Percentiles rank a stretch among this genome's conserved stretches.
Evolutionary conservation across 2,329 filamentous ascomycete genomes (phyloP).

Genomic region (Arthrinium phaeospermum): DNA sequence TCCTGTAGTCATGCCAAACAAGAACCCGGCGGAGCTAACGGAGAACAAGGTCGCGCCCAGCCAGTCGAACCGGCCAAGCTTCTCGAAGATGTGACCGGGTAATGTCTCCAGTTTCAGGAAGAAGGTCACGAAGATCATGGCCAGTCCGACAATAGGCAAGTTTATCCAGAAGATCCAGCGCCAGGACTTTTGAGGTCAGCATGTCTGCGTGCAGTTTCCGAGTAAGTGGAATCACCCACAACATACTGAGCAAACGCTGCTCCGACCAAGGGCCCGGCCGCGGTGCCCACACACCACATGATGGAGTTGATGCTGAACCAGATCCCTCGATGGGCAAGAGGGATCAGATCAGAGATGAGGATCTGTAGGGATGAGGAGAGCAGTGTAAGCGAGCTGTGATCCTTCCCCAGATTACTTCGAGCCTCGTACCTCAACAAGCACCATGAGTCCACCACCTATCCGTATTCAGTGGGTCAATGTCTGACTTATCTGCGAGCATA

Average conservation of each 20-base stretch:
- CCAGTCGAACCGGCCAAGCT: slow-evolving; percentile 66
- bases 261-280: slow-evolving; percentile 57
- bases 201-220: slow-evolving; percentile 10
- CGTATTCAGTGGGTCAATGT: not conserved
- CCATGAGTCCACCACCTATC: slow-evolving; percentile 49
- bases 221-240: not conserved
- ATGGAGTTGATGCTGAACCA: slow-evolving; percentile 37
- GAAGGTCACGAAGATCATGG: slow-evolving; percentile 54
- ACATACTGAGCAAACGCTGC: slow-evolving; percentile 59
- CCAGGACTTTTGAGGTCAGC: slow-evolving; percentile 27
- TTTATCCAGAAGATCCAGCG: slow-evolving; percentile 32
- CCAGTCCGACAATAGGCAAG: slow-evolving; percentile 52
- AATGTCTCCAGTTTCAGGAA: slow-evolving; percentile 54
- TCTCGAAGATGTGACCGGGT: slow-evolving; percentile 51
- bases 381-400: not conserved
- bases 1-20: slow-evolving; percentile 61
- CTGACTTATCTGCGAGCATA: not conserved
- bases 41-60: slow-evolving; percentile 67
- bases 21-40: slow-evolving; percentile 32
- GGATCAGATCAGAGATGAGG: slow-evolving; percentile 47
- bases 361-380: slow-evolving; percentile 19
- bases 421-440: slow-evolving; percentile 42
- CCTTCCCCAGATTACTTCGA: not conserved
- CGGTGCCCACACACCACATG: slow-evolving; percentile 56
- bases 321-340: slow-evolving; percentile 42